Percentiles rank a stretch among this genome's conserved stretches.
These are phyloP conservation scores for Hevea brasiliensis DNA, from an alignment of 345 rosid genomes.

Conservation along the genomic window DNA sequence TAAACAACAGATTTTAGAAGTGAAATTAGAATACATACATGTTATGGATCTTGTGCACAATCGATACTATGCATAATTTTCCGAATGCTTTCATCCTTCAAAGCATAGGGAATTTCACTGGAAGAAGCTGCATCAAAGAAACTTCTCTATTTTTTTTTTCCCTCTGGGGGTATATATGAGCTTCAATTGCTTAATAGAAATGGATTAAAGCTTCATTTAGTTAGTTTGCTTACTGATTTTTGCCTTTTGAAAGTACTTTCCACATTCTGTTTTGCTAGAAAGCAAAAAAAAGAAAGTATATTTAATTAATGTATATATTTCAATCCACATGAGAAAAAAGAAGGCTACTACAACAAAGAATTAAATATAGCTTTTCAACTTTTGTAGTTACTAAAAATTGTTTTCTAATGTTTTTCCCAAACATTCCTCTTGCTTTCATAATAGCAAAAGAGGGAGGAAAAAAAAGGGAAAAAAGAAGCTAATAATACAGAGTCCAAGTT, in stretches of 20 bases:
- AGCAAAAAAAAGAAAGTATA: neutral
- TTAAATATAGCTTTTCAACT: no score
- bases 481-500: no score
- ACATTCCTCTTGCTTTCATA: no score
- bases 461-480: no score
- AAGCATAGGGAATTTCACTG: conserved; percentile 43
- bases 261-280: neutral
- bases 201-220: neutral
- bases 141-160: neutral
- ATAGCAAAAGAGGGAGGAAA: no score
- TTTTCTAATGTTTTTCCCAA: no score
- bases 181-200: conserved; percentile 4
- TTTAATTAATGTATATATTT: neutral
- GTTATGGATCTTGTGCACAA: conserved; percentile 43
- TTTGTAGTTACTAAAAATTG: no score
- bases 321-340: neutral
- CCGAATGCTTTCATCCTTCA: conserved; percentile 45
- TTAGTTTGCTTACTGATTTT: neutral
- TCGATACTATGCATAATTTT: conserved; percentile 42
- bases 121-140: conserved; percentile 48
- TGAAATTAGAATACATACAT: conserved; percentile 34
- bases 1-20: conserved; percentile 17
- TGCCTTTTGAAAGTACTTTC: neutral
- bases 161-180: neutral
- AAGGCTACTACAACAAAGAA: neutral